These are phyloP conservation scores for Azolla pinnata DNA, from an alignment of 75 land plant species.

Conservation along the genomic window DNA sequence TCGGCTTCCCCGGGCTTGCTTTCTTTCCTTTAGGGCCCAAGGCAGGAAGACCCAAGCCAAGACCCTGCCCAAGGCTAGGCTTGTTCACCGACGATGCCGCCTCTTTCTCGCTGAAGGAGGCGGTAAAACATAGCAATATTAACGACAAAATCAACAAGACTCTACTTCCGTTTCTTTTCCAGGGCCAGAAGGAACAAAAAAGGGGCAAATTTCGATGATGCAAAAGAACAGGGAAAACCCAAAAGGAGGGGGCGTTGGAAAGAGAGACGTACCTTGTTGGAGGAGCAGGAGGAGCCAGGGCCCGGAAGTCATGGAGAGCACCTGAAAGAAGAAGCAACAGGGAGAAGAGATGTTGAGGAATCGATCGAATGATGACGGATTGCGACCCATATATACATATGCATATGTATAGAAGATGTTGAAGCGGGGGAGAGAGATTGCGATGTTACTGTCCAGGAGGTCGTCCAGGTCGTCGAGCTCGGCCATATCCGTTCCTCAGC, in stretches of 20 bases:
- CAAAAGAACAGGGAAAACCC: neutral
- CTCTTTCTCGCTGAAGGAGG: neutral
- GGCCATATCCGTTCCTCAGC: neutral
- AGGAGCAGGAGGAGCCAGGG: neutral
- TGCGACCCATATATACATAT: too few species aligned
- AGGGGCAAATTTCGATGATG: neutral
- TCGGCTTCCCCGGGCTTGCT: neutral
- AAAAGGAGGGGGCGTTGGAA: neutral
- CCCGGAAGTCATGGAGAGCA: neutral
- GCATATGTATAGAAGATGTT: too few species aligned
- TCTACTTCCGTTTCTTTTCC: neutral
- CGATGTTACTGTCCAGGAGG: neutral
- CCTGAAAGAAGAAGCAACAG: too few species aligned
- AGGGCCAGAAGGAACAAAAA: neutral
- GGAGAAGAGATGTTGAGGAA: too few species aligned
- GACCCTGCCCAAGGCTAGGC: neutral
- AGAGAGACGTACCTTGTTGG: neutral
- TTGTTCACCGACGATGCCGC: neutral
- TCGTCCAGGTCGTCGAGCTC: neutral
- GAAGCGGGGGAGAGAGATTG: too few species aligned
- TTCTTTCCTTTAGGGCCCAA: neutral
- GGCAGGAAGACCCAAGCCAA: neutral
- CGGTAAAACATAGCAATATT: neutral
- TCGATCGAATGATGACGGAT: too few species aligned
- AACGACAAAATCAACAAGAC: neutral